Percentiles rank a stretch among this genome's conserved stretches.
Conservation (phyloP, 148 eudicot genomes). For the Chenopodium formosanum region DNA sequence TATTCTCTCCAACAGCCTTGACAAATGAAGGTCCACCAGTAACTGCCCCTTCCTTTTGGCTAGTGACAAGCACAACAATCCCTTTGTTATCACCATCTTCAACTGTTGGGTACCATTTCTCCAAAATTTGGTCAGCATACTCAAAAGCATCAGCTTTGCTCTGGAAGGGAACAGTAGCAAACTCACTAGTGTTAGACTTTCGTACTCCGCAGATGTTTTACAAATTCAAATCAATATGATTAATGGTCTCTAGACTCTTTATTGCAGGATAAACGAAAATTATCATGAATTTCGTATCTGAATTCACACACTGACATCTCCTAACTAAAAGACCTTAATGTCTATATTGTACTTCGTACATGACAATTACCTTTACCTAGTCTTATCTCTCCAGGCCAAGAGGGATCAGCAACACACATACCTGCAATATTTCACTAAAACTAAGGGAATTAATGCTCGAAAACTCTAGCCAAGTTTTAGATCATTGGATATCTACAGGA, state of each 20-base stretch:
- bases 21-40: conserved; percentile 98
- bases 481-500: background rate
- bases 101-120: conserved; percentile 85
- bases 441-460: background rate
- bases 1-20: conserved; percentile 83
- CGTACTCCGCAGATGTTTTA: background rate
- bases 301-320: background rate
- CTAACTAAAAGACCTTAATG: background rate
- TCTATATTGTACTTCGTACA: no score
- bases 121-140: conserved; percentile 94
- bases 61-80: conserved; percentile 86
- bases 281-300: background rate
- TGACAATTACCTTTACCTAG: background rate
- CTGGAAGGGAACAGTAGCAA: conserved; percentile 36
- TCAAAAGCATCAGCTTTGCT: conserved; percentile 99
- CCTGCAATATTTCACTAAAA: background rate
- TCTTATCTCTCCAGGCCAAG: background rate
- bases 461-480: background rate
- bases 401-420: background rate
- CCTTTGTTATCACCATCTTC: conserved; percentile 95
- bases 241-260: no score
- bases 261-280: background rate
- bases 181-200: background rate
- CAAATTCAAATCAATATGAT: background rate
- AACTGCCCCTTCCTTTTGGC: conserved; percentile 98